These are phyloP conservation scores for Neurospora hispaniola DNA, from an alignment of 495 filamentous ascomycete genomes.

Conservation along the genomic window DNA sequence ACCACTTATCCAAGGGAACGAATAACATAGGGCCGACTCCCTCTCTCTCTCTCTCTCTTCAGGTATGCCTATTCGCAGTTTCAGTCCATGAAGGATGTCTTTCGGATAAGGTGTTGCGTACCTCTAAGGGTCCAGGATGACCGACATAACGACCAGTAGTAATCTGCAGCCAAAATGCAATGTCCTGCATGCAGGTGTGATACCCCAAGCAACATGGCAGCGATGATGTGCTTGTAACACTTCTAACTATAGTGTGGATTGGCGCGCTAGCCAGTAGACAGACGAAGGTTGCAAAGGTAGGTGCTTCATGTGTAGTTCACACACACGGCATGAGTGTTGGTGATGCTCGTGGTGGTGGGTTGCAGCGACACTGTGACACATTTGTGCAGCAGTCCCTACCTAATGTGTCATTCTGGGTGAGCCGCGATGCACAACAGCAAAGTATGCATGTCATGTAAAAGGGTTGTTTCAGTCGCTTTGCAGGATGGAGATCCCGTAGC, in stretches of 20 bases:
- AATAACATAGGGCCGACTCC: neutral
- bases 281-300: neutral
- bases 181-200: neutral
- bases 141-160: neutral
- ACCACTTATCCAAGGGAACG: neutral
- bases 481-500: neutral
- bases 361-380: neutral
- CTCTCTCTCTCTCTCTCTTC: neutral
- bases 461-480: neutral
- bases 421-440: neutral
- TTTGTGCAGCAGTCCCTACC: neutral
- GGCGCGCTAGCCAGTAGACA: neutral
- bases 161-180: neutral
- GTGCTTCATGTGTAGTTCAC: neutral
- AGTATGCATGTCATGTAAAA: neutral
- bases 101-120: neutral
- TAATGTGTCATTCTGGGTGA: neutral
- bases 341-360: neutral
- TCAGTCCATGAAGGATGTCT: neutral
- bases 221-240: neutral
- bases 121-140: too few species aligned
- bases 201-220: neutral
- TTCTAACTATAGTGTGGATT: neutral
- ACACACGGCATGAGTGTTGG: neutral
- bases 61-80: neutral